These are phyloP conservation scores for Pleurotus salmoneostramineus DNA, from an alignment of 768 basidiomycete genomes.

Conservation along the genomic window DNA sequence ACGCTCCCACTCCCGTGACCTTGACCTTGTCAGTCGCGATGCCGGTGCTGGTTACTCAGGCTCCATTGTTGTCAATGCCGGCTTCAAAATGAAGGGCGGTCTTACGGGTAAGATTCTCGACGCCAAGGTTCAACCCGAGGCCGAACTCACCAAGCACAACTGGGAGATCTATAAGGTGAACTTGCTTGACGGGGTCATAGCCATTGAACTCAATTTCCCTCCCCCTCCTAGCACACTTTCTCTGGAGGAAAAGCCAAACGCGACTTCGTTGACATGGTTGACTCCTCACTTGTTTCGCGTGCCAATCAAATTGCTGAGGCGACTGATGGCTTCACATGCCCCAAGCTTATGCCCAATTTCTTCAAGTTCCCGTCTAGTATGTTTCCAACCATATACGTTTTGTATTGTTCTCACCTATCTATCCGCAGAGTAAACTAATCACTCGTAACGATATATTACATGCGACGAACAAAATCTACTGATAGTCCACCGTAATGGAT, in stretches of 20 bases:
- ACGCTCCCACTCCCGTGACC: slow-evolving; percentile 1
- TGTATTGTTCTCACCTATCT: too few species aligned
- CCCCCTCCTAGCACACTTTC: not conserved
- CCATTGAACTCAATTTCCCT: too few species aligned
- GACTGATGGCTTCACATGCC: not conserved
- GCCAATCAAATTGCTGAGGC: not conserved
- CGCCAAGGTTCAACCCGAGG: not conserved
- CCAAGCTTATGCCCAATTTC: not conserved
- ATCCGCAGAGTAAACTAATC: too few species aligned
- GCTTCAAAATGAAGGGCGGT: slow-evolving; percentile 3
- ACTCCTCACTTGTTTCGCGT: not conserved
- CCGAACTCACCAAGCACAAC: not conserved
- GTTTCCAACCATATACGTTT: not conserved
- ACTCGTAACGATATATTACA: too few species aligned
- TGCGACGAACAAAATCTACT: too few species aligned
- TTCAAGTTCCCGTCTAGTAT: not conserved
- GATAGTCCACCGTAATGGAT: too few species aligned
- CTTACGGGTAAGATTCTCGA: not conserved
- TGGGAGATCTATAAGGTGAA: not conserved
- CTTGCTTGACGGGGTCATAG: too few species aligned
- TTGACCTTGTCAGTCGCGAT: not conserved
- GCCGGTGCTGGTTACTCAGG: slow-evolving; percentile 2
- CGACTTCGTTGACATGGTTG: not conserved
- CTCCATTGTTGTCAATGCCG: not conserved
- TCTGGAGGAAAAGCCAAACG: not conserved